Evolutionary conservation across 305 asterid genomes (phyloP).

Genomic region (Fraxinus ornus): DNA sequence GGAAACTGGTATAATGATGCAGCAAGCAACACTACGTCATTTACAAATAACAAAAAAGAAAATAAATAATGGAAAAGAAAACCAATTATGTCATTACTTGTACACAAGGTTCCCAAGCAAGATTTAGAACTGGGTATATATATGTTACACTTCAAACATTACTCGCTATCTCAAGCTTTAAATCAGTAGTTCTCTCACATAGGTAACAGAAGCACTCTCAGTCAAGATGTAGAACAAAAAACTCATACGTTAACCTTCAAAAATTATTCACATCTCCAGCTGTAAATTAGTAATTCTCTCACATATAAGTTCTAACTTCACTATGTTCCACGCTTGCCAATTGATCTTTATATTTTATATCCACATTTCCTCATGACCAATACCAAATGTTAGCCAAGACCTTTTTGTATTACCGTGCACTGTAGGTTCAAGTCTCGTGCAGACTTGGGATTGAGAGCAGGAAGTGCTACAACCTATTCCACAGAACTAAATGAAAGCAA

Average conservation of each 20-base stretch:
- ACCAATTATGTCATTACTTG: conserved; percentile 1
- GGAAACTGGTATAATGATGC: conserved; percentile 18
- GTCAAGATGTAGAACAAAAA: neutral
- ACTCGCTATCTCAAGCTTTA: conserved; percentile 1
- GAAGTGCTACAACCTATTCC: neutral
- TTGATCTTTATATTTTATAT: neutral
- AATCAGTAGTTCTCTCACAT: neutral
- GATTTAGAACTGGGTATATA: neutral
- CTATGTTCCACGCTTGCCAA: neutral
- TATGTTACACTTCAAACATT: conserved; percentile 2
- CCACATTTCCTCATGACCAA: neutral
- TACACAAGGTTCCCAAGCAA: neutral
- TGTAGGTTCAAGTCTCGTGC: neutral
- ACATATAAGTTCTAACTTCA: neutral
- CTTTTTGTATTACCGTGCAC: neutral
- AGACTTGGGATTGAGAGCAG: neutral
- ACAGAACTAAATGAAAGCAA: neutral
- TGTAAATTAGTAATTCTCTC: neutral
- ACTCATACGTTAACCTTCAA: neutral
- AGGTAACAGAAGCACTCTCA: neutral
- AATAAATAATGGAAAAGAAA: neutral
- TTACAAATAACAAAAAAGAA: conserved; percentile 6
- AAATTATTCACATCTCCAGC: neutral
- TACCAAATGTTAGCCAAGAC: neutral
- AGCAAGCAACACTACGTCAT: conserved; percentile 2